Base-by-base conservation (phyloP, 768 basidiomycete species). In the Mycena epipterygia region DNA sequence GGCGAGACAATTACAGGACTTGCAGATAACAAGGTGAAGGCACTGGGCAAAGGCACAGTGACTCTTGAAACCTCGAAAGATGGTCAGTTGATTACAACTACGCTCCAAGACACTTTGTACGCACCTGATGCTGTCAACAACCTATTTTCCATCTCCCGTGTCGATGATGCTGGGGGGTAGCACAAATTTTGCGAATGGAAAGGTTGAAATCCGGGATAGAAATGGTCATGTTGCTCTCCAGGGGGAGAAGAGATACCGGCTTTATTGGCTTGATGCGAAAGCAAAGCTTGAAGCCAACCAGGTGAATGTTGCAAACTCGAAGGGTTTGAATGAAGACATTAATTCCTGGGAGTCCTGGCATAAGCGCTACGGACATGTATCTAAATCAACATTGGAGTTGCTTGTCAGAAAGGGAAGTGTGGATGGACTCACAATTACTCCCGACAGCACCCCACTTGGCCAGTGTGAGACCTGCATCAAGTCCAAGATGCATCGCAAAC, bases 401-500 rank as follows among this genome's bases (percentile, higher is more conserved):
- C 39, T 60, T 29, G 19, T 60, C 58, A 44, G 29, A 32, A 44
- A 55, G 30, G 32, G 33, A 35, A 33, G 32, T 55, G 53, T 55
- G 33, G 53, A 55, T 33, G 53, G 53, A 55, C 53, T 55, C 53
- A 55, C 53, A 33, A 55, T 55, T 35, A 35, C 3, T 55, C 53
- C 53, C 33, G 33, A 55, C 53, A 55, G 32, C 53, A 55, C 30
- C n/a, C 32, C 53, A 33, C 19, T 35, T 9, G 53, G 21, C 17
- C 16, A 30, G 16, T 52, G 51, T 32, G 51, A 52, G n/a, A 19
- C 27, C 23, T 62, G 60, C 46, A 53, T 64, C 9, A n/a, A 64
- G 37, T 23, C 62, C 19, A 64, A 64, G 49, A 64, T 64, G 62
- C 46, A 48, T 51, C 46, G 25, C 49, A 64, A 64, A 41, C 62